These are phyloP conservation scores for Cylindrotheca closterium DNA, from an alignment of 108 stramenopile species.

Conservation along the genomic window DNA sequence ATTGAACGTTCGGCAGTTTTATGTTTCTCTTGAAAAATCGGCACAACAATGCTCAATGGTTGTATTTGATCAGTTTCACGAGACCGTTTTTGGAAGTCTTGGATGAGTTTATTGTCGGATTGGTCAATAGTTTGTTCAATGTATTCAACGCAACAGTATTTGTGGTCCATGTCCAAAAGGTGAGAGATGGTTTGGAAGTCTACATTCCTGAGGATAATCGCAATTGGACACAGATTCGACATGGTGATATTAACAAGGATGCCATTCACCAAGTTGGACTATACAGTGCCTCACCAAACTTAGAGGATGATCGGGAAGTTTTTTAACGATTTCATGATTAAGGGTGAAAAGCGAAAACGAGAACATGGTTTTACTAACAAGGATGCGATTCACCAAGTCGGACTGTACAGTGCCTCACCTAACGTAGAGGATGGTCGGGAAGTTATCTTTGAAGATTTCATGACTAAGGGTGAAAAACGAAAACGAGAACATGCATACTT, in stretches of 20 bases:
- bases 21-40: no score
- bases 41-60: no score
- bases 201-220: constrained; percentile 40
- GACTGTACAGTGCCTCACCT: constrained; percentile 45
- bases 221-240: constrained; percentile 48
- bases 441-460: constrained; percentile 40
- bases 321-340: constrained; percentile 44
- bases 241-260: constrained; percentile 35
- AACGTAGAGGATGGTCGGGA: constrained; percentile 34
- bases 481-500: no score
- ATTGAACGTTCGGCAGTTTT: no score
- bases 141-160: no score
- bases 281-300: constrained; percentile 41
- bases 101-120: no score
- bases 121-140: no score
- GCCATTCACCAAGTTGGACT: constrained; percentile 37
- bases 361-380: no score
- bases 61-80: no score
- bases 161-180: constrained; percentile 40
- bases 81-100: no score
- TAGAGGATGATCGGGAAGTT: constrained; percentile 32
- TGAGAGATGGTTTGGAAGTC: constrained; percentile 31
- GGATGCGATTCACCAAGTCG: constrained; percentile 34
- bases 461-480: constrained; percentile 39
- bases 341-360: constrained; percentile 34